Evolutionary conservation across 164 flowering plant genomes (phyloP).

Genomic region (Liriodendron chinense): DNA sequence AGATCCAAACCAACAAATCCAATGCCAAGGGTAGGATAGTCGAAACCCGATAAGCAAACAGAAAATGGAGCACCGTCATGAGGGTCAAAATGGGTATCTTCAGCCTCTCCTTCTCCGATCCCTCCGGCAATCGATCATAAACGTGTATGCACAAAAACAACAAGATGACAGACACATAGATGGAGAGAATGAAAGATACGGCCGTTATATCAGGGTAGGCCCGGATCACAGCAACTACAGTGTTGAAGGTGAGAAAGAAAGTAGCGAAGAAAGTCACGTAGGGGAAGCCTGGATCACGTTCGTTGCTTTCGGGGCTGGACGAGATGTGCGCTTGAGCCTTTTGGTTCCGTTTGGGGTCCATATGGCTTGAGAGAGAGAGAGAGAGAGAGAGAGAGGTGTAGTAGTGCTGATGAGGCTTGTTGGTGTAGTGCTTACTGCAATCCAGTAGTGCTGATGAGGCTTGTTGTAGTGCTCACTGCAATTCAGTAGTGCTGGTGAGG

Average conservation of each 20-base stretch:
- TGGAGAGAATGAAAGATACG: background rate
- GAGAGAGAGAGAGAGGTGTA: background rate
- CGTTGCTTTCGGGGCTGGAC: background rate
- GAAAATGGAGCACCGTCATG: background rate
- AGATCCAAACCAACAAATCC: background rate
- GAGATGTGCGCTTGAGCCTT: background rate
- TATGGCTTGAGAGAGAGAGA: background rate
- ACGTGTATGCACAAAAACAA: background rate
- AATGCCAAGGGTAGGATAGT: background rate
- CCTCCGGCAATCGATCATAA: background rate
- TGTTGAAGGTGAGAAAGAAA: background rate
- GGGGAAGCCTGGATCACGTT: background rate
- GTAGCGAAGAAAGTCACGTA: background rate
- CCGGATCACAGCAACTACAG: background rate
- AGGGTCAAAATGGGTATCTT: background rate
- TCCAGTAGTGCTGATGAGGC: too few species aligned
- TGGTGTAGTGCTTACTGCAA: too few species aligned
- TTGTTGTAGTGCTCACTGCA: too few species aligned
- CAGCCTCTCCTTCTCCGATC: background rate
- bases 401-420: background rate
- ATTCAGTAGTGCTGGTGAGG: too few species aligned
- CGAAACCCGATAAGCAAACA: slow-evolving; percentile 4
- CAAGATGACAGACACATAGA: background rate
- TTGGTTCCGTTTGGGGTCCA: background rate
- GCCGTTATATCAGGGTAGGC: background rate